Evolutionary conservation across 768 basidiomycete genomes (phyloP).

Genomic region (Amanita polypyramis): DNA sequence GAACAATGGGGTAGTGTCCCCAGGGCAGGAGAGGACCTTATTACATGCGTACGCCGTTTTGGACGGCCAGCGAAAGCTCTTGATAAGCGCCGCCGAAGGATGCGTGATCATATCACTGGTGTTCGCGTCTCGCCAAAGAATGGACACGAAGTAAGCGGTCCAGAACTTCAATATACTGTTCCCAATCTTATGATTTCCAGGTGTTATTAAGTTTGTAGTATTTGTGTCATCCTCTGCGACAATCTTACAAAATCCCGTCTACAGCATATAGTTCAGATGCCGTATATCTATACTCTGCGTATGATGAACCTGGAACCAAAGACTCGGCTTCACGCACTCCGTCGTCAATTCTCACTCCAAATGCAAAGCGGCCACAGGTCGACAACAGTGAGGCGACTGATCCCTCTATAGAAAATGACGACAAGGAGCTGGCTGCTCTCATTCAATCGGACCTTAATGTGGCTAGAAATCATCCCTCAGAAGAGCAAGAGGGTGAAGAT

Average conservation of each 20-base stretch:
- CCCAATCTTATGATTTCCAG: slow-evolving; percentile 21
- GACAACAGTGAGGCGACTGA: slow-evolving; percentile 1
- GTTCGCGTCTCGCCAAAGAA: slow-evolving; percentile 59
- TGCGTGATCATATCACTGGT: slow-evolving; percentile 62
- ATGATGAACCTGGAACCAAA: slow-evolving; percentile 39
- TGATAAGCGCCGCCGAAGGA: slow-evolving; percentile 23
- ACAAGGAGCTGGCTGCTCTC: neutral
- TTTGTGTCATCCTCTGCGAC: neutral
- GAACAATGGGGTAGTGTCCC: slow-evolving; percentile 64
- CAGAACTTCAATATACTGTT: neutral
- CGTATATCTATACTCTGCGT: slow-evolving; percentile 65
- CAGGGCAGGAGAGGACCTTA: slow-evolving; percentile 32
- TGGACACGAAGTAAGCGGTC: slow-evolving; percentile 56
- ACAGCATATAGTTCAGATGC: slow-evolving; percentile 67
- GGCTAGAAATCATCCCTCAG: neutral
- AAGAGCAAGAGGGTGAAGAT: neutral
- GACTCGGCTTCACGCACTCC: slow-evolving; percentile 12
- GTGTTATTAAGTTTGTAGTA: slow-evolving; percentile 49
- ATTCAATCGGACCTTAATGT: neutral
- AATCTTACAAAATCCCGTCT: neutral
- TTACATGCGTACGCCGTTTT: slow-evolving; percentile 77
- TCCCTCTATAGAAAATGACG: neutral
- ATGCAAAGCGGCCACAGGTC: slow-evolving; percentile 14
- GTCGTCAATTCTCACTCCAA: slow-evolving; percentile 22
- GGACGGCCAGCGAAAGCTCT: slow-evolving; percentile 30